Evolutionary conservation across 345 rosid genomes (phyloP), one percentile per base, ranked within the genome.

Genomic region (Iberis pinnata): DNA sequence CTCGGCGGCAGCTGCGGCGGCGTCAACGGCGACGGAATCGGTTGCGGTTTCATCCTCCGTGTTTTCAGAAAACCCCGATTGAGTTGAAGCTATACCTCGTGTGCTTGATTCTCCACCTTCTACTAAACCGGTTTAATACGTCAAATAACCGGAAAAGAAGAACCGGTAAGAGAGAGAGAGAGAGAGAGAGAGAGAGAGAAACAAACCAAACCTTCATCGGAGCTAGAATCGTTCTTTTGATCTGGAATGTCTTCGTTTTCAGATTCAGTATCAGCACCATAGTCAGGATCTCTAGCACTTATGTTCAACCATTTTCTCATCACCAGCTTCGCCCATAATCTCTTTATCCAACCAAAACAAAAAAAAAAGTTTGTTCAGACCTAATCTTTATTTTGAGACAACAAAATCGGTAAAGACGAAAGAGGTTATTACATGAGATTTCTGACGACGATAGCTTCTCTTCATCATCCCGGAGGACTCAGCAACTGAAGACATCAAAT

Each of bases 291-390:
- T 49, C 45, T 75, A 50, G 76, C 29, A 54, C 63, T 64, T 70
- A 90, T 79, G 70, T 90, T 87, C 43, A 90, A 72, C 92, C 75
- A 82, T 66, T 90, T 87, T 45, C 95, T 82, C 78, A 90, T 57
- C 49, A 87, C 78, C 12, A 80, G 63, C 19, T 80, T 69, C 1
- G 95, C 81, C 98, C 98, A 90, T 56, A 87, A 9, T 24, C 60
- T 53, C 71, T 67, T 40, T 39, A 12, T 32, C 25, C 25, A 22
- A 3, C 3, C 25, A 22, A 3, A 7, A 29, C 10, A 29, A 29
- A 29, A 7, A 6, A 29, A 29, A 29, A 1, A 6, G 33, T 44
- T 25, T 26, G 18, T 25, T 65, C 48, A 65, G 42, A 57, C 57
- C 16, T 10, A 50, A 19, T 16, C 36, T 2, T 53, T 8, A 2